These are phyloP conservation scores for Solanum tacnaense DNA, from an alignment of 257 asterid species.

Conservation along the genomic window DNA sequence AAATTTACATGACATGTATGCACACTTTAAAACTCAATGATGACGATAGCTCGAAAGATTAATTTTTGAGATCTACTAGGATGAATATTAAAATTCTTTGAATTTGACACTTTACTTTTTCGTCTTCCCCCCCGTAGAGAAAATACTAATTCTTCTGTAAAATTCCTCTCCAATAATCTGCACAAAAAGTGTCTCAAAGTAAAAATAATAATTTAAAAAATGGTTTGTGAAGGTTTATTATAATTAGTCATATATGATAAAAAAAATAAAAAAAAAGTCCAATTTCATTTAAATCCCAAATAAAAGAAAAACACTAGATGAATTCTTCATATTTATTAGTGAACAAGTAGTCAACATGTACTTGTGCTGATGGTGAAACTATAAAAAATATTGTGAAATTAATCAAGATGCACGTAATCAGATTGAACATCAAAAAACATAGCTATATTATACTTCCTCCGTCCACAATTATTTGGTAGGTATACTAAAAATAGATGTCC, in stretches of 20 bases:
- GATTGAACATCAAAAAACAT: not conserved
- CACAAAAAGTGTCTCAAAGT: not conserved
- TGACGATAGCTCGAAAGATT: not conserved
- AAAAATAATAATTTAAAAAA: not conserved
- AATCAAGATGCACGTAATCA: rapidly evolving
- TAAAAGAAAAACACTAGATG: not conserved
- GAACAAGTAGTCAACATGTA: not conserved
- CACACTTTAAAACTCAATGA: not conserved
- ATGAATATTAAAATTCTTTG: not conserved
- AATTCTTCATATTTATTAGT: not conserved
- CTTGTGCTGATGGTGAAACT: not conserved
- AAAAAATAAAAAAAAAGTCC: not conserved
- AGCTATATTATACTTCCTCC: too few relatives aligned
- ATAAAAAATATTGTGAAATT: not conserved
- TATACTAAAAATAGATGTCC: too few relatives aligned
- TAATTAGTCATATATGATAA: not conserved
- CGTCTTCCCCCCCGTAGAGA: not conserved
- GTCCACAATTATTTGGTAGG: too few relatives aligned
- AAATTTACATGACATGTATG: not conserved
- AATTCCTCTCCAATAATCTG: not conserved
- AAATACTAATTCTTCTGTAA: not conserved
- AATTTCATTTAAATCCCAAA: not conserved
- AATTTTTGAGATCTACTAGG: not conserved
- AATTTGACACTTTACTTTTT: not conserved
- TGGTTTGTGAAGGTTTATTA: not conserved